Percentiles rank a stretch among this genome's conserved stretches.
Conservation (phyloP, 1,139 yeast genomes). For the Hansenula lynferdii region DNA sequence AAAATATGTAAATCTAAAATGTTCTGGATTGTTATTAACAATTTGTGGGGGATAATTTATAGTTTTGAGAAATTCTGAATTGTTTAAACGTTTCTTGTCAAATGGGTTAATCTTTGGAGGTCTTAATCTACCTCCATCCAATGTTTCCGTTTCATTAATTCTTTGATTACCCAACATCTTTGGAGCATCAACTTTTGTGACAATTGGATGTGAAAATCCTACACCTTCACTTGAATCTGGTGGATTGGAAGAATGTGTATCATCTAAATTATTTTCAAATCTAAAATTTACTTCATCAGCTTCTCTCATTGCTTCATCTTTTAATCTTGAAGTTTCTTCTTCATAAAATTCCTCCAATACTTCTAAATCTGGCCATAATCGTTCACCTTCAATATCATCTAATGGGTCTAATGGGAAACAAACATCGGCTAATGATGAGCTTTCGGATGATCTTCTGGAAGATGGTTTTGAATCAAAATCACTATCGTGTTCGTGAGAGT, state of each 20-base stretch:
- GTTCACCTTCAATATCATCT: slow-evolving; percentile 33
- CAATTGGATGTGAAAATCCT: slow-evolving; percentile 34
- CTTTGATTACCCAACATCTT: slow-evolving; percentile 35
- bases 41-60: slow-evolving; percentile 35
- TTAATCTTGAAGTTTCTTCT: slow-evolving; percentile 54
- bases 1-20: slow-evolving; percentile 80
- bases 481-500: slow-evolving; percentile 18
- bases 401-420: slow-evolving; percentile 65
- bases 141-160: slow-evolving; percentile 61
- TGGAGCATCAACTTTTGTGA: slow-evolving; percentile 35
- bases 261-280: slow-evolving; percentile 25
- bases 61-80: slow-evolving; percentile 18
- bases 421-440: slow-evolving; percentile 82
- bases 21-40: slow-evolving; percentile 37
- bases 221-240: slow-evolving; percentile 19
- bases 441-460: slow-evolving; percentile 63
- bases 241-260: slow-evolving; percentile 22
- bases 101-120: slow-evolving; percentile 79
- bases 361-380: slow-evolving; percentile 75
- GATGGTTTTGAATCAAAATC: slow-evolving; percentile 57
- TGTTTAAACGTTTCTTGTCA: slow-evolving; percentile 38
- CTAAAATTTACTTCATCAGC: slow-evolving; percentile 33
- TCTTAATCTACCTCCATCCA: slow-evolving; percentile 56
- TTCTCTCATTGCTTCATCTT: slow-evolving; percentile 37
- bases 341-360: slow-evolving; percentile 72